Conservation (phyloP, 2,329 filamentous ascomycete genomes). For the Hysterium pulicare region DNA sequence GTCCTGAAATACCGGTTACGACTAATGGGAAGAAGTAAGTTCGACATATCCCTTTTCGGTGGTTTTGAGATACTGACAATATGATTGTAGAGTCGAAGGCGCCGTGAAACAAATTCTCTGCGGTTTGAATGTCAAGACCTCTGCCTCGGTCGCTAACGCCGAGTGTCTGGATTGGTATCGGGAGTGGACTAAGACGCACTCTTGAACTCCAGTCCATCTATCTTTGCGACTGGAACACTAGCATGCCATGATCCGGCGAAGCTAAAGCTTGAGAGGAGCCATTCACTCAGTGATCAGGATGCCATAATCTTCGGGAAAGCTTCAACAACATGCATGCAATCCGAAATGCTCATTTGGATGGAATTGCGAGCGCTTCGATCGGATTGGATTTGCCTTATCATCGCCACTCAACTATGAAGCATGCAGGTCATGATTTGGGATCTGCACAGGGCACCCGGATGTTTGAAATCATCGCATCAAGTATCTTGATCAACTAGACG, state of each 20-base stretch:
- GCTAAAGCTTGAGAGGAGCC: not conserved
- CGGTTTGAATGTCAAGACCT: slow-evolving; percentile 80
- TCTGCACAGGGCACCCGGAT: too few relatives aligned
- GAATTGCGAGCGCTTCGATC: too few relatives aligned
- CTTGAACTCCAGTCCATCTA: too few relatives aligned
- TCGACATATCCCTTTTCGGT: not conserved
- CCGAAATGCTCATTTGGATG: too few relatives aligned
- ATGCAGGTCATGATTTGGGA: too few relatives aligned
- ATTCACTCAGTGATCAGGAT: not conserved
- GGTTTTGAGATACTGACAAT: not conserved
- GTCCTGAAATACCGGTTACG: slow-evolving; percentile 84
- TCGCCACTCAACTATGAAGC: too few relatives aligned
- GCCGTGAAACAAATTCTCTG: slow-evolving; percentile 95
- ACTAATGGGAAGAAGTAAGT: slow-evolving; percentile 92
- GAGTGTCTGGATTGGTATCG: slow-evolving; percentile 86
- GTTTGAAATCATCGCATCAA: too few relatives aligned
- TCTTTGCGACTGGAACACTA: not conserved
- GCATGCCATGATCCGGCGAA: not conserved
- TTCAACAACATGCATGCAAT: too few relatives aligned
- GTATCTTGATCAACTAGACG: too few relatives aligned
- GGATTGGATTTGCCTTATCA: too few relatives aligned
- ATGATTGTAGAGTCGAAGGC: slow-evolving; percentile 70
- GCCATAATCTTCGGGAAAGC: too few relatives aligned
- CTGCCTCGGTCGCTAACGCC: slow-evolving; percentile 89
- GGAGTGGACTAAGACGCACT: slow-evolving; percentile 55